Evolutionary conservation across 768 basidiomycete genomes (phyloP).

Genomic region (Rhizopogon vesiculosus): DNA sequence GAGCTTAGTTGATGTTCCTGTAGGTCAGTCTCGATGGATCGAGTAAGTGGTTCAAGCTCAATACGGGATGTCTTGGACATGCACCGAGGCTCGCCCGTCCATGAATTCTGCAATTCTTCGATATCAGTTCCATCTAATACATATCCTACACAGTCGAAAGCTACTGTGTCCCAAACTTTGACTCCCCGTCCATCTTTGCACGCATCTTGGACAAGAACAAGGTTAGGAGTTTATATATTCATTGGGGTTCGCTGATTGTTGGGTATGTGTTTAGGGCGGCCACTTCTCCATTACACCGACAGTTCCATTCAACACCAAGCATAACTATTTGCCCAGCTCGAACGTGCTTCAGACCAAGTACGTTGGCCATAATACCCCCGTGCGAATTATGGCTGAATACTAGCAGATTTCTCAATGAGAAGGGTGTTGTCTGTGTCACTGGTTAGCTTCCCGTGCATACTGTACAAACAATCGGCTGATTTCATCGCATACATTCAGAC

Average conservation of each 20-base stretch:
- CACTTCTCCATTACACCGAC: slow-evolving; percentile 88
- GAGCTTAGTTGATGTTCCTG: neutral
- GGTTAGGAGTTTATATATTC: slow-evolving; percentile 17
- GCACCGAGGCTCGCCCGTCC: neutral
- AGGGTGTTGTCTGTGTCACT: slow-evolving; percentile 82
- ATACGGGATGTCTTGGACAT: neutral
- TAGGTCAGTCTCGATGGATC: slow-evolving; percentile 79
- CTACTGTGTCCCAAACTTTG: slow-evolving; percentile 91
- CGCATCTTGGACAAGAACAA: slow-evolving; percentile 86
- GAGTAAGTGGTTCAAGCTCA: slow-evolving; percentile 35
- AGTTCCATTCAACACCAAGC: slow-evolving; percentile 66
- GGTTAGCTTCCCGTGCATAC: slow-evolving; percentile 34
- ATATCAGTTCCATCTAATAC: neutral
- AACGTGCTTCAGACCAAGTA: slow-evolving; percentile 85
- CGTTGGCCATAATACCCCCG: neutral
- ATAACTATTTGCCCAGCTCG: slow-evolving; percentile 78
- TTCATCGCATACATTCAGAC: slow-evolving; percentile 37
- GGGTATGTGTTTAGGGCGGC: slow-evolving; percentile 53
- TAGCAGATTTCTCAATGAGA: slow-evolving; percentile 72
- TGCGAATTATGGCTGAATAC: neutral
- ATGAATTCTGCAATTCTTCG: neutral
- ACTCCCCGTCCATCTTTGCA: slow-evolving; percentile 90
- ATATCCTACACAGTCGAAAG: slow-evolving; percentile 61
- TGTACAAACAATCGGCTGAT: neutral
- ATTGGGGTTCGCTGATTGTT: neutral